These are phyloP conservation scores for Agarophyton chilense DNA, from an alignment of 23 red algal species.

Conservation along the genomic window DNA sequence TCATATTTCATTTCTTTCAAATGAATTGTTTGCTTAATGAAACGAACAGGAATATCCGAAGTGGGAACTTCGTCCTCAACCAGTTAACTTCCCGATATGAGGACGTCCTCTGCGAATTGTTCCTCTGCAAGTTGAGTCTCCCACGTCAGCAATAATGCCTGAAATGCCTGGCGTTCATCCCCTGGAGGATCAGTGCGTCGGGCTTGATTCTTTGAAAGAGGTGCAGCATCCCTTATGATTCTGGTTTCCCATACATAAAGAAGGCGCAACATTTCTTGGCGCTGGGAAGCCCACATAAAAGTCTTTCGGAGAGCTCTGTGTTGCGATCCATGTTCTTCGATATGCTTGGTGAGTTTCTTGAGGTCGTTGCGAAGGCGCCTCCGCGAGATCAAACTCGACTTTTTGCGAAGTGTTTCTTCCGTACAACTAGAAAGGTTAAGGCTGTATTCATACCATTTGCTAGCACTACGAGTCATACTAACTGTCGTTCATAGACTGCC, in stretches of 20 bases:
- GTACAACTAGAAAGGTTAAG: constrained; percentile 12
- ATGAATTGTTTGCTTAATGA: not conserved
- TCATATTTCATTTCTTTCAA: not conserved
- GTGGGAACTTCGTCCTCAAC: constrained; percentile 34
- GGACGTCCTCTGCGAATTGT: not conserved
- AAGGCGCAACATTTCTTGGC: constrained; percentile 6
- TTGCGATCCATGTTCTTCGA: not conserved
- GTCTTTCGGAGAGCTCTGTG: not conserved
- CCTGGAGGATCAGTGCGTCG: not conserved
- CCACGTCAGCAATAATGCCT: constrained; percentile 6
- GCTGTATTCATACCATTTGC: constrained; percentile 25
- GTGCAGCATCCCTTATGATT: constrained; percentile 15
- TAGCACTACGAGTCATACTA: constrained; percentile 11
- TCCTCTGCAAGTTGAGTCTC: constrained; percentile 3
- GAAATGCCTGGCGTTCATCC: constrained; percentile 9
- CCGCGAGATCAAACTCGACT: constrained; percentile 3
- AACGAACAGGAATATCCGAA: not conserved
- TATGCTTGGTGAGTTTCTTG: not conserved
- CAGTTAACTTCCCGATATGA: constrained; percentile 5
- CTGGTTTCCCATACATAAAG: constrained; percentile 25
- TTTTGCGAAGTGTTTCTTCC: constrained; percentile 4
- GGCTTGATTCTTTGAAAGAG: constrained; percentile 9
- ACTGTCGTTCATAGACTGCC: constrained; percentile 6
- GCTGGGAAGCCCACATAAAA: constrained; percentile 3
- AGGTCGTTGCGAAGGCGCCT: constrained; percentile 15